Evolutionary conservation across 2,329 filamentous ascomycete species (phyloP), one percentile per base, ranked within the genome.

Genomic region (Geoglossum cookeanum): DNA sequence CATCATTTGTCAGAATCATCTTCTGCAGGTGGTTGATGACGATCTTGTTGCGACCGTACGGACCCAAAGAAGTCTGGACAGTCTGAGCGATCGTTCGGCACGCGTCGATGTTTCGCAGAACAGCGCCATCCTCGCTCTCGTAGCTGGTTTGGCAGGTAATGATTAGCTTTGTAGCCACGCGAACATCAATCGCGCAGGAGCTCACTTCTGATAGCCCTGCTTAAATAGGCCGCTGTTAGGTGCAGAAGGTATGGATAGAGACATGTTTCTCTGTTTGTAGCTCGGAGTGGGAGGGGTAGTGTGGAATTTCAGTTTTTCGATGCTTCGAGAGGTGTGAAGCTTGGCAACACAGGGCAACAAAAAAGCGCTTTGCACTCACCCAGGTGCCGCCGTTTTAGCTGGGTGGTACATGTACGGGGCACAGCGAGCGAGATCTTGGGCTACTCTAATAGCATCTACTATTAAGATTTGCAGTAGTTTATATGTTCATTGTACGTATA

Each of bases 1-100:
- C 92, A 69, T 98, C 92, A 60, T 90, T 97, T 64, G 94, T 98
- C 62, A 98, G 78, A 65, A 96, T 94, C 92, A 98, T 96, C 79
- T 98, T 98, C 72, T 95, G 88, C 61, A 98, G 79, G 75, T 98
- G 94, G 78, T 98, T 98, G 78, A 98, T 97, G 75, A 98, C 88
- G 68, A 98, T 90, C 77, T 98, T 98, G 78, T 98, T 98, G 72
- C 92, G 87, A 67, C 92, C 92, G 73, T 95, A 96, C 60, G 92
- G 92, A 56, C 92, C 94, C 39, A 98, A 80, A 51, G 92, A 97
- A 58, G 92, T 97, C 76, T 95, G 89, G 55, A 98, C 92, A 56
- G 92, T 98, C 66, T 86, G 87, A 59, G 92, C 83, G 72, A 98
- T 97, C 63, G 92, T 87, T 63, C 90, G 82, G 76, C 92, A 98